A percentile compares a stretch with the other conserved stretches of the same genome.
Conservation (phyloP, 129 eudicot species). For the Erigeron canadensis region DNA sequence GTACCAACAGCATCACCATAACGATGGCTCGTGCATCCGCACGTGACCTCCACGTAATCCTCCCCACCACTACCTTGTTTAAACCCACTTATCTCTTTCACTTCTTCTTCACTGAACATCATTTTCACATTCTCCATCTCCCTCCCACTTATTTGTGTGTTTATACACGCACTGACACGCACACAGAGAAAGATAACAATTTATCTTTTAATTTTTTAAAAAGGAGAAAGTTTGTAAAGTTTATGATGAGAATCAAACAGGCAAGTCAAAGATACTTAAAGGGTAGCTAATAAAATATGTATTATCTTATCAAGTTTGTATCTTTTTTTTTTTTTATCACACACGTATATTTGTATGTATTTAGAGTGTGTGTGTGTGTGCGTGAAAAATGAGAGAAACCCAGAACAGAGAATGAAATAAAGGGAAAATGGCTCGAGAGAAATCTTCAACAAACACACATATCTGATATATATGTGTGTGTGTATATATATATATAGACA, state of each 20-base stretch:
- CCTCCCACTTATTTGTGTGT: background rate
- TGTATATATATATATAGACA: background rate
- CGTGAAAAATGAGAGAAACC: conserved; percentile 16
- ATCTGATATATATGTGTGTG: conserved; percentile 3
- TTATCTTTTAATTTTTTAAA: background rate
- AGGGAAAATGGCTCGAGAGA: background rate
- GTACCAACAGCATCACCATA: conserved; percentile 79
- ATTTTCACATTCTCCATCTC: conserved; percentile 23
- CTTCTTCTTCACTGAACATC: conserved; percentile 68
- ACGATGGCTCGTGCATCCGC: conserved; percentile 79
- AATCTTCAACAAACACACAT: conserved; percentile 41
- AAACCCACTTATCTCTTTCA: conserved; percentile 58
- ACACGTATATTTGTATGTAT: background rate
- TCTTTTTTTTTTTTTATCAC: background rate
- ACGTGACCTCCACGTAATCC: conserved; percentile 67
- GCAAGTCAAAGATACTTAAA: conserved; percentile 23
- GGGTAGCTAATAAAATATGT: conserved; percentile 22
- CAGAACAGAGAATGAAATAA: conserved; percentile 23
- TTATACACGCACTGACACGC: conserved; percentile 7
- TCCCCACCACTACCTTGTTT: conserved; percentile 42
- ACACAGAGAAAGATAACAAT: background rate
- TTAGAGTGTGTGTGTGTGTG: conserved; percentile 4
- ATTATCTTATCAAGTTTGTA: background rate
- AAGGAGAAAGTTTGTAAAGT: background rate
- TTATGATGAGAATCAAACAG: conserved; percentile 19